Conservation (phyloP, 2,329 filamentous ascomycete genomes). For the Diaporthe vexans region DNA sequence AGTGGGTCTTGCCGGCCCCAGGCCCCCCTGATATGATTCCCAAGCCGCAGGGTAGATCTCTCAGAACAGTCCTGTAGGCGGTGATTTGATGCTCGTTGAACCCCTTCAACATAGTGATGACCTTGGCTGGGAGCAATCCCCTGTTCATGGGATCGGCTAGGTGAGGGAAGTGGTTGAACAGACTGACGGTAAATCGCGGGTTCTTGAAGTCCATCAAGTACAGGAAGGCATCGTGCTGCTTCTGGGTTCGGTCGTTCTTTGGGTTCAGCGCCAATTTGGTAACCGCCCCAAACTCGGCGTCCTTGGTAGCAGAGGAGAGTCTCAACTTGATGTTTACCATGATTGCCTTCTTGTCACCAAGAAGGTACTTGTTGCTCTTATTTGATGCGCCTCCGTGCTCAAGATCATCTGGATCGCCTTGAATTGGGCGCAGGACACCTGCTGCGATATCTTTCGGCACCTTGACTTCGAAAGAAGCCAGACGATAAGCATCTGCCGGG, state of each 20-base stretch:
- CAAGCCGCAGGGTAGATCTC: conserved; percentile 56
- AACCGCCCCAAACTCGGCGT: conserved; percentile 38
- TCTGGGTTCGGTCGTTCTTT: conserved; percentile 22
- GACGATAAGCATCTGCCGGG: conserved; percentile 15
- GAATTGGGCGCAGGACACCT: conserved; percentile 16
- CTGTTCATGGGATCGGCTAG: conserved; percentile 42
- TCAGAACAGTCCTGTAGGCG: conserved; percentile 54
- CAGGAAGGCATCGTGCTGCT: conserved; percentile 44
- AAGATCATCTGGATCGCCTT: conserved; percentile 34
- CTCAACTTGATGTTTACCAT: conserved; percentile 36
- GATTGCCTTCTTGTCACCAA: conserved; percentile 36
- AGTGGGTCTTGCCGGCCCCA: conserved; percentile 63
- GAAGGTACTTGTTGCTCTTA: conserved; percentile 9
- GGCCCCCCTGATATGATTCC: too few species aligned
- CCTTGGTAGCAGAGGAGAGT: conserved; percentile 35
- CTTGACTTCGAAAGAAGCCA: conserved; percentile 39
- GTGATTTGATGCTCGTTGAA: conserved; percentile 56
- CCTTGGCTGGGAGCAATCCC: conserved; percentile 36
- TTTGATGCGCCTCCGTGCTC: neutral
- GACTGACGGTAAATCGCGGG: conserved; percentile 40
- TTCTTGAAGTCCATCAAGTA: conserved; percentile 45
- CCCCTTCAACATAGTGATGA: conserved; percentile 46
- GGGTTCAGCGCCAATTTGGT: conserved; percentile 33
- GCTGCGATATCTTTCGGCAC: conserved; percentile 33
- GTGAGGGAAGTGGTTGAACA: conserved; percentile 46